Base-by-base conservation (phyloP, 257 asterid species). In the Solanum bulbocastanum region DNA sequence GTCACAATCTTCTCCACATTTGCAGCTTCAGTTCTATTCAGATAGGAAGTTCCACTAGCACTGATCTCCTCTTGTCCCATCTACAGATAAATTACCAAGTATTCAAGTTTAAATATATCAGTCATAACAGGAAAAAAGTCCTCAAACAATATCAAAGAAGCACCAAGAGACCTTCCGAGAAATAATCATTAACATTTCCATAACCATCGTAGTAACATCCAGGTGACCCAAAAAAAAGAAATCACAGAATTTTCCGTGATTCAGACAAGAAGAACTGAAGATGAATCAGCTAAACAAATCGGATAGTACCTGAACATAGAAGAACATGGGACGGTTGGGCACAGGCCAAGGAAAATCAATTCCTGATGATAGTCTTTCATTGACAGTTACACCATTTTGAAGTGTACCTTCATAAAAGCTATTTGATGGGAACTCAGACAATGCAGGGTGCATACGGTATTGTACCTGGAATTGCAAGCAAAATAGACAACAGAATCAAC, bases 31-130 rank as follows among this genome's bases (percentile, higher is more conserved):
- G 99, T 97, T 90, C 99, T 93, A 89, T 97, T 97, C 84, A 97
- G 90, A 89, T 96, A 97, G 88, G 99, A 97, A 83, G 99, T 96
- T 85, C 99, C 99, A 66, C 99, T 97, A 44, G 99, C 96, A 94
- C 99, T 97, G 73, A 97, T 97, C 92, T 97, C 99, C 93, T 97
- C 99, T 94, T 97, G 99, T 86, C 99, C 99, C 99, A 97, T 97
- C 99, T 97, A 87, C 35, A 90, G 58, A 90, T 87, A 87, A 81
- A 84, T 44, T 71, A 52, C 85, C 82, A 30, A 72, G 76, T 30
- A 46, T 46, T 52, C 33, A 56, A 40, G 46, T 73, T 81, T 18
- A n/a, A 81, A 30, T 49, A 32, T 3, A 49, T 18, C 40, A 49
- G 68, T 82, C 40, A 82, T 76, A 30, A 25, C 85, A 79, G 66